Base-by-base conservation (phyloP, 2,329 filamentous ascomycete genomes). In the Penicillium janthinellum region DNA sequence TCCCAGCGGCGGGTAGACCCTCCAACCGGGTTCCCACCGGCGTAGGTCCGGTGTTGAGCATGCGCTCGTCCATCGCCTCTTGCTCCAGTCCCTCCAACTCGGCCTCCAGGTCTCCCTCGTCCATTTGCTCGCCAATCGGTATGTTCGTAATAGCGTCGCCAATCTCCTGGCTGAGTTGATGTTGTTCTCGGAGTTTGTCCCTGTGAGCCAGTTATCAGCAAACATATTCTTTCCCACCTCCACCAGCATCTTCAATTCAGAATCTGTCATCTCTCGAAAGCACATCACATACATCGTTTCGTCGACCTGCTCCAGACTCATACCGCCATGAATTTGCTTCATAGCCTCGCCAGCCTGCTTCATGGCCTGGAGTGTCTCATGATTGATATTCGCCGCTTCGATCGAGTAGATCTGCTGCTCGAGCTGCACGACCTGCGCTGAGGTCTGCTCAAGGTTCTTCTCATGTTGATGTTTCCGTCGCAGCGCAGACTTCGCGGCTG, bases 351-450 rank as follows among this genome's bases (percentile, higher is more conserved):
- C 88, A 11, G 95, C 94, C 74, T 89, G 89, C 85, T 96, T 89
- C 92, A 99, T 97, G 7, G 93, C 94, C 67, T 89, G 86, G 65
- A 98, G 83, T 12, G 95, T 99, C 83, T 97, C 93, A 79, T 94
- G 89, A 83, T 99, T 99, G 82, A 99, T 97, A 77, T 98, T 99
- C 63, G 95, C 95, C 50, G 93, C 92, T 79, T 99, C 95, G 81
- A 99, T 98, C 61, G 91, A 89, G 77, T 95, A 95, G 73, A 98
- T 96, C 77, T 99, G 92, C 73, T 93, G 90, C 77, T 99, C 95
- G 47, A 99, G 84, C 22, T 95, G 96, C 70, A 88, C 87, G 73
- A 98, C 96, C 79, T 98, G 94, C 35, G 90, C 87, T 60, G 87
- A 85, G 1, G 94, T 98, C 79, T 97, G 93, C 67, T 96, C 92